Conservation (phyloP, 805 yeast species). For the Diddensiella santjacobensis region DNA sequence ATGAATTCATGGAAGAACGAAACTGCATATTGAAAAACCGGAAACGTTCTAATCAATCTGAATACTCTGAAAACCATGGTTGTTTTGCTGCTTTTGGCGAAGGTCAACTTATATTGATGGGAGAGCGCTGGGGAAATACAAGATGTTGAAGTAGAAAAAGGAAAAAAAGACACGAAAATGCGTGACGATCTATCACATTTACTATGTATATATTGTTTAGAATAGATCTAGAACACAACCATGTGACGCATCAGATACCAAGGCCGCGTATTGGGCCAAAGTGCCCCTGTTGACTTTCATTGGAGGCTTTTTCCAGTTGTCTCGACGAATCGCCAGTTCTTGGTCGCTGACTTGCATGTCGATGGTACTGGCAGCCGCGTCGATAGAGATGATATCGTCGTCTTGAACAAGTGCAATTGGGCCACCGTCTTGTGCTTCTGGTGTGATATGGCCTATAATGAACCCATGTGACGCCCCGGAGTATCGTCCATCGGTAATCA, state of each 20-base stretch:
- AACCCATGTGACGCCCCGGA: slow-evolving; percentile 98
- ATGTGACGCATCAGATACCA: slow-evolving; percentile 83
- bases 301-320: slow-evolving; percentile 69
- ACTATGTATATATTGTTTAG: not conserved
- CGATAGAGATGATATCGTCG: slow-evolving; percentile 86
- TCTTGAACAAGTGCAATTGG: slow-evolving; percentile 90
- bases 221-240: slow-evolving; percentile 69
- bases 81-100: not conserved
- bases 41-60: slow-evolving; percentile 20
- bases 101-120: not conserved
- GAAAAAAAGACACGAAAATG: not conserved
- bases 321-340: slow-evolving; percentile 67
- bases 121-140: too few species aligned
- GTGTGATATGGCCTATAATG: slow-evolving; percentile 94
- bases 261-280: slow-evolving; percentile 70
- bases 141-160: too few species aligned
- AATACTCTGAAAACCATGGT: slow-evolving; percentile 5
- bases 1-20: slow-evolving; percentile 27
- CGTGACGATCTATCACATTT: not conserved
- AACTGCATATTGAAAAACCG: slow-evolving; percentile 22
- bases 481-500: slow-evolving; percentile 94
- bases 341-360: slow-evolving; percentile 71
- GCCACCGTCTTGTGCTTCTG: slow-evolving; percentile 97
- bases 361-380: slow-evolving; percentile 82
- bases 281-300: slow-evolving; percentile 90